Conservation (phyloP, 176 grass and related monocot species). For the Olyra latifolia region DNA sequence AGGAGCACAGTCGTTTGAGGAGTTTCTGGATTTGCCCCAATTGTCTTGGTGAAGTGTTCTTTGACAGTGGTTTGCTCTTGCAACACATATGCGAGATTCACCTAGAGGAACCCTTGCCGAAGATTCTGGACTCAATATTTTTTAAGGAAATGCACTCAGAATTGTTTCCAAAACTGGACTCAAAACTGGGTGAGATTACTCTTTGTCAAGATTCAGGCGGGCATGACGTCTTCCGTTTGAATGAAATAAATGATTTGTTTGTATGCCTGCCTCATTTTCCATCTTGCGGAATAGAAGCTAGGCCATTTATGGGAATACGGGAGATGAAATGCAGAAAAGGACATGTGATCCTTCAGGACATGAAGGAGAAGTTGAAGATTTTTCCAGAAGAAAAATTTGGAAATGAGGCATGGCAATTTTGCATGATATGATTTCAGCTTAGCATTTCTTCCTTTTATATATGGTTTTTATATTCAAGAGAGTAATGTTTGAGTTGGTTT, state of each 20-base stretch:
- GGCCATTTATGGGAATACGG: background rate
- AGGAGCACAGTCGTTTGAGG: background rate
- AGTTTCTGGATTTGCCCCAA: slow-evolving; percentile 17
- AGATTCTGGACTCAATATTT: background rate
- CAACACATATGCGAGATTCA: background rate
- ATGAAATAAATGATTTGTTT: background rate
- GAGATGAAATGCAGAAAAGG: slow-evolving; percentile 15
- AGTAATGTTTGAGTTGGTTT: background rate
- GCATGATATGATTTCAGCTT: slow-evolving; percentile 25
- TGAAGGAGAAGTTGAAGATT: slow-evolving; percentile 3
- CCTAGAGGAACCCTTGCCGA: background rate
- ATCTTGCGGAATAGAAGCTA: background rate
- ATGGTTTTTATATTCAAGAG: background rate
- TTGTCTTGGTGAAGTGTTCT: background rate
- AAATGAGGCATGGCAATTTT: background rate
- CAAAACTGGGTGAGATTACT: background rate
- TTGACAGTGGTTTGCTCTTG: slow-evolving; percentile 1
- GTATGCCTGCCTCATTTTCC: background rate
- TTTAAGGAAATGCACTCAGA: background rate
- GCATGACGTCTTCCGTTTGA: slow-evolving; percentile 1
- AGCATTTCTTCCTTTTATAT: slow-evolving; percentile 16
- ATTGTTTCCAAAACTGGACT: too few relatives aligned
- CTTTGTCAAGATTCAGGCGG: slow-evolving; percentile 1
- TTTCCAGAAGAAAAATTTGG: background rate
- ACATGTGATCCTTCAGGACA: background rate